These are phyloP conservation scores for Starmerella powellii DNA, from an alignment of 805 yeast genomes.

Conservation along the genomic window DNA sequence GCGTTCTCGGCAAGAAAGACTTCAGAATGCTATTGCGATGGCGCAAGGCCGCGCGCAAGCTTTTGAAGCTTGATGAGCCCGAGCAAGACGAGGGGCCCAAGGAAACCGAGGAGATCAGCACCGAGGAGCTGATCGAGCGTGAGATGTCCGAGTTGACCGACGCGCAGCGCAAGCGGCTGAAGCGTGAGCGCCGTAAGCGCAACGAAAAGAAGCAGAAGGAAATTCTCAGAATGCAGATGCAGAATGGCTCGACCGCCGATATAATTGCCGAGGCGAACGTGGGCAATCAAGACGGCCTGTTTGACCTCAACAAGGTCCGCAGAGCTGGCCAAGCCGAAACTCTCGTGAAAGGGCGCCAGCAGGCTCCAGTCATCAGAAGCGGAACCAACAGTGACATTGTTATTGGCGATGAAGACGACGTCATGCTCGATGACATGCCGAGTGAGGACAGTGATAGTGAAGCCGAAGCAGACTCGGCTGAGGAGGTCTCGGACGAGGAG, in stretches of 20 bases:
- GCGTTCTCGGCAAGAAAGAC: constrained; percentile 88
- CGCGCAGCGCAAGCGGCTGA: constrained; percentile 53
- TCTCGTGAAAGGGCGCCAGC: constrained; percentile 56
- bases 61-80: constrained; percentile 51
- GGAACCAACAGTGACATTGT: constrained; percentile 18
- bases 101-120: constrained; percentile 51
- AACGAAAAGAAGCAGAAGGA: constrained; percentile 83
- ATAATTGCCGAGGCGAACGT: constrained; percentile 83
- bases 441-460: constrained; percentile 26
- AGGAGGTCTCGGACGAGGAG: constrained; percentile 27
- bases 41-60: constrained; percentile 74
- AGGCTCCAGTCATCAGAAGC: constrained; percentile 29
- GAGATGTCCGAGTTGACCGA: constrained; percentile 67
- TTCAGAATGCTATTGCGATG: constrained; percentile 75
- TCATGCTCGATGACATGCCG: constrained; percentile 31
- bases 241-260: constrained; percentile 84
- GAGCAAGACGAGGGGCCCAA: constrained; percentile 41
- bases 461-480: constrained; percentile 29
- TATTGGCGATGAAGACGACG: constrained; percentile 27
- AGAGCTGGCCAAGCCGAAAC: constrained; percentile 71
- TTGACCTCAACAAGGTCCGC: constrained; percentile 74
- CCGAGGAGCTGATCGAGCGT: constrained; percentile 77
- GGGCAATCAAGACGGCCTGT: constrained; percentile 59
- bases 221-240: constrained; percentile 83
- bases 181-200: constrained; percentile 69